These are phyloP conservation scores for Penicillium sp. DNA, from an alignment of 2,329 filamentous ascomycete genomes.

Conservation along the genomic window DNA sequence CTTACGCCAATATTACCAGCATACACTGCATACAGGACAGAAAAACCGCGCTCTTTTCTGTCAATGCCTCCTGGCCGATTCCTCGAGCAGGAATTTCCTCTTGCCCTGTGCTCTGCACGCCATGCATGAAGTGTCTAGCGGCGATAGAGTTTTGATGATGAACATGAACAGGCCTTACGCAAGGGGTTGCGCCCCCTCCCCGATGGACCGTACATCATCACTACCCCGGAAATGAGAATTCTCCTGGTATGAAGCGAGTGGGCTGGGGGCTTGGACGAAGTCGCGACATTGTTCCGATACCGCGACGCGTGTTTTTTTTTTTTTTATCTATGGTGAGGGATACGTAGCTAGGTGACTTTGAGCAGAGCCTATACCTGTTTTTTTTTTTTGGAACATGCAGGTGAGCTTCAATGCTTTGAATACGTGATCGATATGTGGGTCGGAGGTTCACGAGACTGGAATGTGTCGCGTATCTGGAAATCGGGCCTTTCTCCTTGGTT, in stretches of 20 bases:
- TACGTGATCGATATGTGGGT: constrained; percentile 9
- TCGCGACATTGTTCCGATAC: background rate
- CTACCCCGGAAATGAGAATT: constrained; percentile 3
- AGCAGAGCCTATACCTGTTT: background rate
- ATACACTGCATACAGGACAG: background rate
- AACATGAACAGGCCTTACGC: background rate
- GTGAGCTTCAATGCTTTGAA: background rate
- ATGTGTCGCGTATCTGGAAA: constrained; percentile 10
- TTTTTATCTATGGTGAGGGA: background rate
- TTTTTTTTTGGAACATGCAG: constrained; percentile 6
- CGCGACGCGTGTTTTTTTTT: background rate
- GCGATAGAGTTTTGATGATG: constrained; percentile 10
- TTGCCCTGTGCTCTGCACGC: constrained; percentile 8
- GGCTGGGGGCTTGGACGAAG: background rate
- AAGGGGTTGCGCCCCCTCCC: background rate
- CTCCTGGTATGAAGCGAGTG: background rate
- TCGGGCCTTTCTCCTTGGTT: background rate
- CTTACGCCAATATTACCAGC: background rate
- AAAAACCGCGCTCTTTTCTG: background rate
- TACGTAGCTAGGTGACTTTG: background rate
- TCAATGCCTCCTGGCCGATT: background rate
- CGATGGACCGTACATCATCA: background rate
- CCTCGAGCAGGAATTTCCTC: background rate
- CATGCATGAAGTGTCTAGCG: constrained; percentile 17
- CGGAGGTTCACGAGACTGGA: constrained; percentile 16